Evolutionary conservation across 2,329 filamentous ascomycete species (phyloP).

Genomic region (Scedosporium minutisporum): DNA sequence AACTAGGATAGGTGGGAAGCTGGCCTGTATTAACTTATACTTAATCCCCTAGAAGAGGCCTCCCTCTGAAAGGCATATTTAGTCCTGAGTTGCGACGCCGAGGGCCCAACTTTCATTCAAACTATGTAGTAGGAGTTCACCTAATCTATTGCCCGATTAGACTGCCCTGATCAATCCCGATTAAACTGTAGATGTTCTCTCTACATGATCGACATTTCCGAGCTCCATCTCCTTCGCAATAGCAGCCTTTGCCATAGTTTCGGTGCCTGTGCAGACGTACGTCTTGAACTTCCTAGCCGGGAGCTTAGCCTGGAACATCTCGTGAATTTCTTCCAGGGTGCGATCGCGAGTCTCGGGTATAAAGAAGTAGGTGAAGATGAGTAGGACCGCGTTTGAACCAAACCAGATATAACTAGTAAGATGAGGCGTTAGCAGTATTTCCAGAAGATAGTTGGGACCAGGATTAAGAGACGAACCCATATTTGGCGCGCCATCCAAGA

Average conservation of each 20-base stretch:
- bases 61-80: no score
- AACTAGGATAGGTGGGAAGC: no score
- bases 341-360: slow-evolving; percentile 19
- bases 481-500: slow-evolving; percentile 25
- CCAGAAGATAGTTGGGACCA: not conserved
- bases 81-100: no score
- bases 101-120: no score
- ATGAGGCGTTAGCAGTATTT: not conserved
- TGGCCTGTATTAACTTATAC: no score
- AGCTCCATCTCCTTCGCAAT: not conserved
- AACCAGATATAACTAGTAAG: slow-evolving; percentile 27
- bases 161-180: no score
- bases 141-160: no score
- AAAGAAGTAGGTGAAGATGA: slow-evolving; percentile 26
- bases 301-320: slow-evolving; percentile 11
- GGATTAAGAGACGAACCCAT: slow-evolving; percentile 12
- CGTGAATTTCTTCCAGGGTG: slow-evolving; percentile 20
- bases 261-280: not conserved
- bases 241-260: not conserved
- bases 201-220: not conserved
- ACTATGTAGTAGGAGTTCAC: no score
- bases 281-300: slow-evolving; percentile 4
- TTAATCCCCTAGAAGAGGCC: no score
- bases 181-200: not conserved
- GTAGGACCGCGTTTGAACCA: slow-evolving; percentile 30